These are phyloP conservation scores for Xylariaceae sp. DNA, from an alignment of 2,329 filamentous ascomycete genomes.

Conservation along the genomic window DNA sequence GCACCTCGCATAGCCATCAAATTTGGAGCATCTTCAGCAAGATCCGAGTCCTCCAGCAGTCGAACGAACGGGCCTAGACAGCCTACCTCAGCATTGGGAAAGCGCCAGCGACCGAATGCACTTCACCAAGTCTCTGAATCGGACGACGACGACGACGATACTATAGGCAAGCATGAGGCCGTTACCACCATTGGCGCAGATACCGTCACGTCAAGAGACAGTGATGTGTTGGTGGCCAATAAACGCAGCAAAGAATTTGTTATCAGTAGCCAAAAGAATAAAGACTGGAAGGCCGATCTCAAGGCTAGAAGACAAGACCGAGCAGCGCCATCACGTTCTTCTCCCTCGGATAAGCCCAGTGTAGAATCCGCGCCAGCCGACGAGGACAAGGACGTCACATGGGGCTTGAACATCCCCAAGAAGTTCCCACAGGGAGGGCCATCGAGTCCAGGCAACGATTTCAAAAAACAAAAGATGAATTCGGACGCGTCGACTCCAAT, in stretches of 20 bases:
- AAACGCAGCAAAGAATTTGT: conserved; percentile 22
- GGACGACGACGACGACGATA: conserved; percentile 38
- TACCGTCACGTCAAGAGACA: conserved; percentile 21
- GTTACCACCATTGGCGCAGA: conserved; percentile 35
- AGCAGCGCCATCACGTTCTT: conserved; percentile 1
- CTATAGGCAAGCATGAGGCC: conserved; percentile 27
- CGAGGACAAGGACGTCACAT: conserved; percentile 37
- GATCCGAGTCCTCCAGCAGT: conserved; percentile 28
- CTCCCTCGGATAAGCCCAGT: conserved; percentile 1
- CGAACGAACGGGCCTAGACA: conserved; percentile 29
- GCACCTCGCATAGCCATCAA: conserved; percentile 46
- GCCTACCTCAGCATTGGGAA: conserved; percentile 45
- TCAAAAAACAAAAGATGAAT: neutral
- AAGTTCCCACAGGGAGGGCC: conserved; percentile 20
- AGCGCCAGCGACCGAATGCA: conserved; percentile 43
- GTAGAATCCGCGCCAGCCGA: conserved; percentile 30
- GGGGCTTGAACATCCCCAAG: conserved; percentile 36
- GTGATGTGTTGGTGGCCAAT: conserved; percentile 14
- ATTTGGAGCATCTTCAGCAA: conserved; percentile 37
- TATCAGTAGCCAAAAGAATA: conserved; percentile 32
- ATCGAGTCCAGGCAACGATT: conserved; percentile 17
- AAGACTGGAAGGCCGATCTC: conserved; percentile 35
- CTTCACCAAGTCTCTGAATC: conserved; percentile 43
- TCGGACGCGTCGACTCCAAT: conserved; percentile 19
- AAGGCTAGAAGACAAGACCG: conserved; percentile 24